Base-by-base conservation (phyloP, 768 basidiomycete genomes). In the Amanita pseudoporphyria region DNA sequence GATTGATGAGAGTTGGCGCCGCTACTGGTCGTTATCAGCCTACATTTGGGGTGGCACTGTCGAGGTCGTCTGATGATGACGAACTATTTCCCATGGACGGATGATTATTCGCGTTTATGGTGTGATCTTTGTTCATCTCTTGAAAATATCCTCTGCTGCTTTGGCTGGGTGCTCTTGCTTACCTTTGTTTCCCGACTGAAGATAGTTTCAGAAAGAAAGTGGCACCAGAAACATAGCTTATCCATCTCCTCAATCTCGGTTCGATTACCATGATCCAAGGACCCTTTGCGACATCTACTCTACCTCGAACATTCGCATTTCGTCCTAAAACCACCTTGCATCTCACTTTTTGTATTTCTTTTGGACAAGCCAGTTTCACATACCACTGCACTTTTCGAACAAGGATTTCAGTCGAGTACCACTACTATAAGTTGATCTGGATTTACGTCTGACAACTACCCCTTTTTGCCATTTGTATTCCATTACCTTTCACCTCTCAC, bases 41-140 rank as follows among this genome's bases (percentile, higher is more conserved):
- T 49, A 26, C 14, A 18, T 18, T 22, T 4, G 47, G 46, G 26
- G n/a, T 7, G 6, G 22, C 21, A 18, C 26, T 16, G 28, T 21
- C 38, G 19, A 24, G 38, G 21, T 26, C 39, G 16, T 10, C 47
- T 19, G 47, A 49, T 9, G 47, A 49, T 49, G 47, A 49, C 28
- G 38, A 49, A n/a, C 26, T 49, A 12, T 49, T 49, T 12, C 24
- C 38, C 9, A 49, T 49, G 47, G 47, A 49, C 30, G 45, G 45
- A 40, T 49, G 32, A n/a, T n/a, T 2, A 16, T 28, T n/a, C 9
- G 9, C 10, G n/a, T 31, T 9, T 21, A 5, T 32, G 28, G 13
- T 35, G 21, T 38, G 46, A 47, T 47, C 28, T 47, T 18, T 38
- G 22, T 47, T 30, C 46, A 37, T 38, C 30, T 47, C 24, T 39